A percentile compares a stretch with the other conserved stretches of the same genome.
Evolutionary conservation across 2,329 filamentous ascomycete genomes (phyloP).

Genomic region (Sclerotiophoma versabilis): DNA sequence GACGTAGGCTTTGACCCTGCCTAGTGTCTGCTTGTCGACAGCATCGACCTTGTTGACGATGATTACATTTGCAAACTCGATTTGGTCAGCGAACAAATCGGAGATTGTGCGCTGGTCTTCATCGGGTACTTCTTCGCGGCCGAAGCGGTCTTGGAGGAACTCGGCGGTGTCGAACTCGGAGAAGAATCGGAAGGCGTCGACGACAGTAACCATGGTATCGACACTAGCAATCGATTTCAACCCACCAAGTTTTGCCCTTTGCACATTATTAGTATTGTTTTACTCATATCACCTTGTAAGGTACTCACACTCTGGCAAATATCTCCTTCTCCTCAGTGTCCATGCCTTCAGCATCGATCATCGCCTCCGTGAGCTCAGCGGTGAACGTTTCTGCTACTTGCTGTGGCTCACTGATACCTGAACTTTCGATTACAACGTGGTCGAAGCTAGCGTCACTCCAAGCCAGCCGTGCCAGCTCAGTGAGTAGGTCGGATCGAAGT

Average conservation of each 20-base stretch:
- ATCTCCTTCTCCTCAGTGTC: constrained; percentile 55
- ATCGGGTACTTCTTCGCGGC: constrained; percentile 60
- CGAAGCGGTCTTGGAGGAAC: constrained; percentile 68
- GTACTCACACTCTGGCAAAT: constrained; percentile 55
- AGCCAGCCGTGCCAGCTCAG: constrained; percentile 71
- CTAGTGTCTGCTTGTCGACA: constrained; percentile 57
- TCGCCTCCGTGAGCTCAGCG: constrained; percentile 54
- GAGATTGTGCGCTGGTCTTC: constrained; percentile 78
- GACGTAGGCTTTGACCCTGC: constrained; percentile 61
- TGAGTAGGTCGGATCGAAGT: constrained; percentile 72
- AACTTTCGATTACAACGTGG: constrained; percentile 76
- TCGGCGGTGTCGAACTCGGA: constrained; percentile 75
- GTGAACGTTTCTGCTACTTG: constrained; percentile 79
- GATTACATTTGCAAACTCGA: constrained; percentile 78
- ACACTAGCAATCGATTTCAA: constrained; percentile 70
- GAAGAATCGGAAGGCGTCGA: constrained; percentile 76
- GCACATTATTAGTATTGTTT: background rate
- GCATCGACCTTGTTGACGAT: constrained; percentile 75
- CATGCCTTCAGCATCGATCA: constrained; percentile 53
- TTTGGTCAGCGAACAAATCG: constrained; percentile 78
- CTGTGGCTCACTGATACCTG: constrained; percentile 74
- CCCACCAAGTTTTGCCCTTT: constrained; percentile 59
- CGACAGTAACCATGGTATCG: constrained; percentile 75
- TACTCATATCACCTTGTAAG: background rate
- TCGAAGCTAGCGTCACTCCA: constrained; percentile 67